Evolutionary conservation across 176 grass and related monocot genomes (phyloP).

Genomic region (Cenchrus purpureus): DNA sequence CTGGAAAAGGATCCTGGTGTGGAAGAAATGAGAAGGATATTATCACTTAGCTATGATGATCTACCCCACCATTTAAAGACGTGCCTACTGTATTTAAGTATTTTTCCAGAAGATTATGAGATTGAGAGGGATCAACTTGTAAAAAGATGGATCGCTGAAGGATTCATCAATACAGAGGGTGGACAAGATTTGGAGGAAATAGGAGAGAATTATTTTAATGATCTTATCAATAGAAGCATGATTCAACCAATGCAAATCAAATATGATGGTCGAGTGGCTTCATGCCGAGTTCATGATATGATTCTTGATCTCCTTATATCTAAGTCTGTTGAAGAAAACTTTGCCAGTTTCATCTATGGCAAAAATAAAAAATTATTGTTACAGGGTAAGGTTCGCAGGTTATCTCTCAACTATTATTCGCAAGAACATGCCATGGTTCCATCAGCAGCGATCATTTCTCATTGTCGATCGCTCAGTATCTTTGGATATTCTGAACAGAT

Average conservation of each 20-base stretch:
- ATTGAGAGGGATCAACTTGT: conserved; percentile 42
- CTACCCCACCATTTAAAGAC: conserved; percentile 52
- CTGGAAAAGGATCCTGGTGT: conserved; percentile 22
- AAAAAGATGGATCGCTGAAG: conserved; percentile 51
- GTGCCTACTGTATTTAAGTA: conserved; percentile 49
- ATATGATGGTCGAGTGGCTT: conserved; percentile 27
- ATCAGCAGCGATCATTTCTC: not conserved
- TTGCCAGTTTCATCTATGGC: conserved; percentile 25
- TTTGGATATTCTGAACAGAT: conserved; percentile 42
- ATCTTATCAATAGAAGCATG: conserved; percentile 52
- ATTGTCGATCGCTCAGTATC: conserved; percentile 35
- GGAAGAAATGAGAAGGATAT: conserved; percentile 42
- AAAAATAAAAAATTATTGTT: conserved; percentile 13
- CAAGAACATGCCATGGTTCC: conserved; percentile 26
- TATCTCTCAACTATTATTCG: conserved; percentile 37
- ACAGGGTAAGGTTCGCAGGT: conserved; percentile 32
- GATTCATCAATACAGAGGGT: conserved; percentile 38
- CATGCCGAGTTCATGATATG: conserved; percentile 53
- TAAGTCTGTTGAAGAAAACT: conserved; percentile 50
- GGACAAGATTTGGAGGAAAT: conserved; percentile 40
- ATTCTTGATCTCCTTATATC: conserved; percentile 54
- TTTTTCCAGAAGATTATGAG: conserved; percentile 51
- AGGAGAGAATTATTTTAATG: conserved; percentile 39
- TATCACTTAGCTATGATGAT: conserved; percentile 50
- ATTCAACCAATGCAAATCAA: conserved; percentile 35